Evolutionary conservation across 768 basidiomycete species (phyloP).

Genomic region (Leccinum uliginosum): DNA sequence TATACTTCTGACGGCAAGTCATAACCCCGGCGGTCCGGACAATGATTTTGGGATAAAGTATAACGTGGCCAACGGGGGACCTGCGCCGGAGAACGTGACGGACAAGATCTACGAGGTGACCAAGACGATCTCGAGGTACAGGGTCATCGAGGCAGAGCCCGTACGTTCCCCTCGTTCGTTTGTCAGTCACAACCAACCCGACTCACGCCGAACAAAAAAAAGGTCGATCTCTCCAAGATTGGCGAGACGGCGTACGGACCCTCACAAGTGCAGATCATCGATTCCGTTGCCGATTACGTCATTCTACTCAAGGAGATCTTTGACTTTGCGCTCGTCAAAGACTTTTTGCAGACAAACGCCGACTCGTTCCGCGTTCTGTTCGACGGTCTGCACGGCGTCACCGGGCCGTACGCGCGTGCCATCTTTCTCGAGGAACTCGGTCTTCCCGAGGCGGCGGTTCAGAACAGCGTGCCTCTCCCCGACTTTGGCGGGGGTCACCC

Average conservation of each 20-base stretch:
- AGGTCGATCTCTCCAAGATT: slow-evolving; percentile 83
- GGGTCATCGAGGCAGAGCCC: slow-evolving; percentile 69
- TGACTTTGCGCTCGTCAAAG: slow-evolving; percentile 88
- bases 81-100: slow-evolving; percentile 95
- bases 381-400: slow-evolving; percentile 95
- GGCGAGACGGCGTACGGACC: slow-evolving; percentile 81
- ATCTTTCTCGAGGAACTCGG: slow-evolving; percentile 83
- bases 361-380: slow-evolving; percentile 83
- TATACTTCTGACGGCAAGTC: slow-evolving; percentile 93
- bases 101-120: slow-evolving; percentile 91
- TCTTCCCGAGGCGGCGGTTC: slow-evolving; percentile 73
- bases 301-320: slow-evolving; percentile 83
- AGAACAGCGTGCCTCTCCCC: slow-evolving; percentile 88
- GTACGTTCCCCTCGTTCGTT: slow-evolving; percentile 43
- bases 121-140: slow-evolving; percentile 83
- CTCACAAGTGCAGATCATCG: slow-evolving; percentile 82
- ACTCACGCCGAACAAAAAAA: not conserved
- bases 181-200: not conserved
- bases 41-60: slow-evolving; percentile 99
- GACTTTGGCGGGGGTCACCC: slow-evolving; percentile 99
- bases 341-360: slow-evolving; percentile 71
- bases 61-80: slow-evolving; percentile 96
- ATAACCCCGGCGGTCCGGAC: slow-evolving; percentile 98
- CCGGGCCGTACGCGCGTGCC: slow-evolving; percentile 90
- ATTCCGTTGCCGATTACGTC: slow-evolving; percentile 89